Conservation (phyloP, 1,139 yeast species). For the Debaryomycetaceae sp. region DNA sequence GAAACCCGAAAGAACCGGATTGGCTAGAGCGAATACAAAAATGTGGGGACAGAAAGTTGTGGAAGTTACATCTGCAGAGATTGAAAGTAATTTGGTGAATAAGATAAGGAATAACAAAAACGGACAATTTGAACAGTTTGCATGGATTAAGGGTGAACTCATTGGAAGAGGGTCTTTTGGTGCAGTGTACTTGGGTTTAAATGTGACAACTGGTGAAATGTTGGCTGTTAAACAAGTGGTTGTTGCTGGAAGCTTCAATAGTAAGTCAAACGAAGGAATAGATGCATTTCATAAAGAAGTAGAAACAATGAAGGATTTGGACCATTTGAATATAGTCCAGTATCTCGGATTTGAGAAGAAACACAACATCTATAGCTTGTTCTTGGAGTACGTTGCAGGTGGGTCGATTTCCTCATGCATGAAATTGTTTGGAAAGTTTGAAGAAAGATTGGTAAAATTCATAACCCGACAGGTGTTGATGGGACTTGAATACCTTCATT, state of each 20-base stretch:
- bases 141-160: conserved; percentile 97
- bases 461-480: conserved; percentile 76
- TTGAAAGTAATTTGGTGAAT: conserved; percentile 55
- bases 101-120: conserved; percentile 55
- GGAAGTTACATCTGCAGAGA: conserved; percentile 79
- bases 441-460: conserved; percentile 69
- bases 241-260: conserved; percentile 44
- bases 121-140: conserved; percentile 79
- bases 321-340: conserved; percentile 92
- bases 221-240: conserved; percentile 96
- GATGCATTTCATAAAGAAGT: conserved; percentile 90
- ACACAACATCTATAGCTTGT: conserved; percentile 73
- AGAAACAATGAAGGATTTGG: conserved; percentile 89
- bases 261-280: conserved; percentile 50
- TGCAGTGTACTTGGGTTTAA: conserved; percentile 87
- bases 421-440: conserved; percentile 80
- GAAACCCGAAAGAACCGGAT: conserved; percentile 5
- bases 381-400: conserved; percentile 95
- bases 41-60: conserved; percentile 96
- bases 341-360: conserved; percentile 89
- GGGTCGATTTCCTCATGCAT: conserved; percentile 91
- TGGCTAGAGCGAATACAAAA: conserved; percentile 81
- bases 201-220: conserved; percentile 97
- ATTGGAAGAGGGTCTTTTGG: conserved; percentile 98
- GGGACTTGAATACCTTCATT: conserved; percentile 84